These are phyloP conservation scores for Scenedesmus sp. DNA, from an alignment of 163 green algal species.

Conservation along the genomic window DNA sequence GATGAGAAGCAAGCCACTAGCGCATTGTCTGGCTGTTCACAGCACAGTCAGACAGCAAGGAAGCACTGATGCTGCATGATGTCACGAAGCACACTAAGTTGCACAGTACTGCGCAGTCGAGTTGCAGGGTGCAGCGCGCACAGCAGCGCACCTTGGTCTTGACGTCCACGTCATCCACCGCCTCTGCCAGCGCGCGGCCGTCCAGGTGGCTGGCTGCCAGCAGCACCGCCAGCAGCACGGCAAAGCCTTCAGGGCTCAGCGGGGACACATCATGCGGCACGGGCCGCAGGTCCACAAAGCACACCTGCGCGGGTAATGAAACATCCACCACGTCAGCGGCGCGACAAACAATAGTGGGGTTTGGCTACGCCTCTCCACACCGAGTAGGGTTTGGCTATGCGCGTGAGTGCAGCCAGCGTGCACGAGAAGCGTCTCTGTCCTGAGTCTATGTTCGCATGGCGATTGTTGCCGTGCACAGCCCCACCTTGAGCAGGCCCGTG, in stretches of 20 bases:
- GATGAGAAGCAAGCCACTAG: too few relatives aligned
- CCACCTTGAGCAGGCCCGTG: conserved; percentile 58
- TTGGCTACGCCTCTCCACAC: too few relatives aligned
- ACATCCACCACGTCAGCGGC: background rate
- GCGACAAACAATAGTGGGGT: too few relatives aligned
- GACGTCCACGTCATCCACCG: conserved; percentile 33
- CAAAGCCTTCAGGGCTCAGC: conserved; percentile 53
- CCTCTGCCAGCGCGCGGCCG: background rate
- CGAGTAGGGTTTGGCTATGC: too few relatives aligned
- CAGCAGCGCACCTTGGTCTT: background rate
- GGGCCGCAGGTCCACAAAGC: conserved; percentile 70
- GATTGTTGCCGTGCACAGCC: too few relatives aligned
- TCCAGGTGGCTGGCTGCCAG: conserved; percentile 39
- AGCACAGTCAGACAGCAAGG: too few relatives aligned
- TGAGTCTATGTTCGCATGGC: too few relatives aligned
- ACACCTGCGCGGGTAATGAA: conserved; percentile 38
- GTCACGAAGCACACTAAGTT: background rate
- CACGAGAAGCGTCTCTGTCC: too few relatives aligned
- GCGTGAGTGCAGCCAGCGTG: too few relatives aligned
- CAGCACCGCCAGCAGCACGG: conserved; percentile 32
- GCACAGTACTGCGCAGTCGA: background rate
- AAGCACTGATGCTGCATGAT: too few relatives aligned
- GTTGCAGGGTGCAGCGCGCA: background rate
- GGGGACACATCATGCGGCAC: conserved; percentile 38
- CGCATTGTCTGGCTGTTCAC: too few relatives aligned